Percentiles rank a stretch among this genome's conserved stretches.
Evolutionary conservation across 352 stramenopile species (phyloP).

Genomic region (Pythium dissimile): DNA sequence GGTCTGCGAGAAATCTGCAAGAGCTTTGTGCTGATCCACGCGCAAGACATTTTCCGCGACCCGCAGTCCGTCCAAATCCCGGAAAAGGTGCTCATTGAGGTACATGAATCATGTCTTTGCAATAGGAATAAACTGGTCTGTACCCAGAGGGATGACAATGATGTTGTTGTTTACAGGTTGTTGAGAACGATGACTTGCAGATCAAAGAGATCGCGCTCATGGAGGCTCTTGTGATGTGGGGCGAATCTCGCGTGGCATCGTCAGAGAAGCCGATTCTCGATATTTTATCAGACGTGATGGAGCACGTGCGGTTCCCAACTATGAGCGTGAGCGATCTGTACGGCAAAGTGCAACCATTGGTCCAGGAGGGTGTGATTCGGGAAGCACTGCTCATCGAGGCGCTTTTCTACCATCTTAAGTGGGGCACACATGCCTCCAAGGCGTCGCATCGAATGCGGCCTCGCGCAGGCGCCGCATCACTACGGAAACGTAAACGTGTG

Average conservation of each 20-base stretch:
- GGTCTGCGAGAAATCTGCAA: constrained; percentile 82
- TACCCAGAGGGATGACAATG: neutral
- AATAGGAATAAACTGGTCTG: neutral
- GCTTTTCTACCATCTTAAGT: constrained; percentile 86
- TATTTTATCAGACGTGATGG: constrained; percentile 72
- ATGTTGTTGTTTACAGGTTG: constrained; percentile 32
- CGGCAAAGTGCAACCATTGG: constrained; percentile 77
- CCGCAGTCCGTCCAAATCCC: constrained; percentile 71
- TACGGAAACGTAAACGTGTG: constrained; percentile 83
- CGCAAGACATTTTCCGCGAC: constrained; percentile 77
- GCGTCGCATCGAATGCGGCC: constrained; percentile 60
- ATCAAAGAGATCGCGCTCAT: constrained; percentile 79
- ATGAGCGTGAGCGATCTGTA: constrained; percentile 88
- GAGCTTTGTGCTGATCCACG: constrained; percentile 75
- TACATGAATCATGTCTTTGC: constrained; percentile 1
- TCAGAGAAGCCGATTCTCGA: constrained; percentile 39
- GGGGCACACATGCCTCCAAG: constrained; percentile 61
- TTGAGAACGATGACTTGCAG: constrained; percentile 80
- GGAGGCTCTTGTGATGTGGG: constrained; percentile 78
- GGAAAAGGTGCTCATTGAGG: constrained; percentile 80
- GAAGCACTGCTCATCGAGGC: constrained; percentile 75
- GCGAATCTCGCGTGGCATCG: constrained; percentile 55
- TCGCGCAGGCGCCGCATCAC: constrained; percentile 49
- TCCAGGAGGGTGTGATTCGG: constrained; percentile 58
- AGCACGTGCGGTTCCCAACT: constrained; percentile 79